phyloP scores from a whole-genome alignment of 2,329 filamentous ascomycete genomes.

The Domatiomyces catenatus region DNA sequence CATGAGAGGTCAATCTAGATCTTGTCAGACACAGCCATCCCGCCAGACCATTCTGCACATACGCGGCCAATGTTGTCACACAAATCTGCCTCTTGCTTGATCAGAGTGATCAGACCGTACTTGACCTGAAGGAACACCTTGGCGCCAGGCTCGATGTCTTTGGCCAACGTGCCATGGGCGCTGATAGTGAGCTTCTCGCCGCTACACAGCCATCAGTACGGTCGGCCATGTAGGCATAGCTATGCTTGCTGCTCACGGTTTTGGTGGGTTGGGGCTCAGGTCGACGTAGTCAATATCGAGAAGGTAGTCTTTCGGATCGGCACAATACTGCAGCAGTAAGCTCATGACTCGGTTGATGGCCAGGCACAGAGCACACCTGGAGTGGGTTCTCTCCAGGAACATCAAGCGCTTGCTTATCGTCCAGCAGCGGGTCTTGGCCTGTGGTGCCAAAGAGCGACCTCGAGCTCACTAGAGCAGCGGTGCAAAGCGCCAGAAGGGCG shows the following conservation, averaged over 20 bases:
- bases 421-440: slow-evolving; percentile 34
- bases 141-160: slow-evolving; percentile 61
- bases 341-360: background rate
- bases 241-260: slow-evolving; percentile 48
- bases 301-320: slow-evolving; percentile 52
- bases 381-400: slow-evolving; percentile 80
- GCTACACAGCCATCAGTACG: slow-evolving; percentile 32
- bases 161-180: slow-evolving; percentile 57
- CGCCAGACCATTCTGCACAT: slow-evolving; percentile 4
- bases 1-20: slow-evolving; percentile 62
- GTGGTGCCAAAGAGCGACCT: slow-evolving; percentile 34
- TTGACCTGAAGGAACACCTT: slow-evolving; percentile 76
- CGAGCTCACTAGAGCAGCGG: slow-evolving; percentile 31
- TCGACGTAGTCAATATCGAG: slow-evolving; percentile 67
- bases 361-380: slow-evolving; percentile 21
- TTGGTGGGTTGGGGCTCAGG: slow-evolving; percentile 69
- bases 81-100: slow-evolving; percentile 65
- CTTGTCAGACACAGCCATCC: slow-evolving; percentile 42
- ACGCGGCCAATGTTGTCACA: slow-evolving; percentile 51
- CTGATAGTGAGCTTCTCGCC: slow-evolving; percentile 63
- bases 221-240: slow-evolving; percentile 1
- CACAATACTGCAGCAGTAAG: slow-evolving; percentile 42
- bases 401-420: slow-evolving; percentile 38
- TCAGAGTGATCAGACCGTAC: slow-evolving; percentile 80
- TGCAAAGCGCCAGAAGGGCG: slow-evolving; percentile 29